phyloP scores from a whole-genome alignment of 805 yeast species.

The Candida argentea region DNA sequence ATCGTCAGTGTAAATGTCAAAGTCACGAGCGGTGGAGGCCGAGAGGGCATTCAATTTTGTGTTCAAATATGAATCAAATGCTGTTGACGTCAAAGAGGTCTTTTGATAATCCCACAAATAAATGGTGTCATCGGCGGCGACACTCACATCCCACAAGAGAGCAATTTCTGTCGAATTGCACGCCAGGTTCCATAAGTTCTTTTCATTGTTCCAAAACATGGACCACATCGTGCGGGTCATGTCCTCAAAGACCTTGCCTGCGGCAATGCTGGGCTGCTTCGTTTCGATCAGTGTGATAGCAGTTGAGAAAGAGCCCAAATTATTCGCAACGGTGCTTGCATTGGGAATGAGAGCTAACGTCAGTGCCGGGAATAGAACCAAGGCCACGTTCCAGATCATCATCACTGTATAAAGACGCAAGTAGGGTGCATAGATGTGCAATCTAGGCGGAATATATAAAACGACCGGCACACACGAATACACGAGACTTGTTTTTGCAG shows the following conservation, averaged over 20 bases:
- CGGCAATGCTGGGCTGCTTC: no score
- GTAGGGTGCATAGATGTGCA: no score
- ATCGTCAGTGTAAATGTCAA: constrained; percentile 8
- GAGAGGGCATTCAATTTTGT: constrained; percentile 7
- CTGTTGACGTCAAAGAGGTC: constrained; percentile 2
- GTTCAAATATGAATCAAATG: constrained; percentile 5
- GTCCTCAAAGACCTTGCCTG: no score
- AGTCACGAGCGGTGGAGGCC: constrained; percentile 5
- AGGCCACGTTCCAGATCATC: no score
- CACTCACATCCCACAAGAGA: constrained; percentile 8
- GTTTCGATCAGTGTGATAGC: no score
- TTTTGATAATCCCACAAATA: constrained; percentile 1
- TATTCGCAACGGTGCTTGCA: constrained; percentile 5
- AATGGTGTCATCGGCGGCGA: constrained; percentile 7
- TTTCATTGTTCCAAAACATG: constrained; percentile 9
- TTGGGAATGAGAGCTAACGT: no score
- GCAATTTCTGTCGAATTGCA: constrained; percentile 4
- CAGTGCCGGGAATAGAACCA: no score
- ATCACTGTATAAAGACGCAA: no score
- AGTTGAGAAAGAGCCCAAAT: constrained; percentile 4
- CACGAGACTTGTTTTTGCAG: no score
- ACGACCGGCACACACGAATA: no score
- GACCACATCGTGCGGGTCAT: no score
- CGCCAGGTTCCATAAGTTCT: constrained; percentile 5
- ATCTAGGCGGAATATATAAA: no score